Evolutionary conservation across 1,284 basidiomycete genomes (phyloP), one percentile per base, ranked within the genome.

Genomic region (Naganishia cerealis): DNA sequence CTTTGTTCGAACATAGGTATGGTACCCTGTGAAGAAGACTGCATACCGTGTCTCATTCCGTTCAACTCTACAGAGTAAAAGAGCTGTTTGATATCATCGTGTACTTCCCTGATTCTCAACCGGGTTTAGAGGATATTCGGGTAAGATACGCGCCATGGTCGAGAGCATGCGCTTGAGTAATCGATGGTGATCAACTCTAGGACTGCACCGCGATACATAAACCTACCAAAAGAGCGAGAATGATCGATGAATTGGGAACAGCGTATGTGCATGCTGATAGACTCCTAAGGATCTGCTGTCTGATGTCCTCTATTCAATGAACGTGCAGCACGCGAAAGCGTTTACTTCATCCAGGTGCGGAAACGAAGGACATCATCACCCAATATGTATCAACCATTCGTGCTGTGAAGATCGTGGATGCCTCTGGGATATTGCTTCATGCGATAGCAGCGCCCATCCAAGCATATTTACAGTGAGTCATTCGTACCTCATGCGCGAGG

Each of bases 1-100:
- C 88, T 0, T 82, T 96, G 46, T 92, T 90, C 73, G 89, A 93
- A 75, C 81, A 94, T 56, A 83, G 92, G 92, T 92, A 71, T 36
- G 77, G 65, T 13, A 38, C 48, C 1, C 15, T 13, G 46, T 13
- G 12, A 24, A 10, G 18, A 8, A 13, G 12, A 26, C 33, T 48
- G 57, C 52, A 15, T 4, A 12, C 33, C 10, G 18, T 3, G 18
- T 33, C 46, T 50, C 1, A 50, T 50, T 9, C 10, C 7, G 1
- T 9, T 6, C 6, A 26, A 43, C 33, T 13, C 39, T 13, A 10
- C 73, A 94, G 92, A 52, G 92, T 89, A 0, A 84, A 84, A 59
- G 92, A 98, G 79, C 88, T 99, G 21, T 98, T 96, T 75, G 92
- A 96, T 72, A 95, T 99, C 67, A 94, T 99, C 68, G 88, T 95